phyloP scores from a whole-genome alignment of 1,139 yeast genomes.

The Scheffersomyces illinoinensis region DNA sequence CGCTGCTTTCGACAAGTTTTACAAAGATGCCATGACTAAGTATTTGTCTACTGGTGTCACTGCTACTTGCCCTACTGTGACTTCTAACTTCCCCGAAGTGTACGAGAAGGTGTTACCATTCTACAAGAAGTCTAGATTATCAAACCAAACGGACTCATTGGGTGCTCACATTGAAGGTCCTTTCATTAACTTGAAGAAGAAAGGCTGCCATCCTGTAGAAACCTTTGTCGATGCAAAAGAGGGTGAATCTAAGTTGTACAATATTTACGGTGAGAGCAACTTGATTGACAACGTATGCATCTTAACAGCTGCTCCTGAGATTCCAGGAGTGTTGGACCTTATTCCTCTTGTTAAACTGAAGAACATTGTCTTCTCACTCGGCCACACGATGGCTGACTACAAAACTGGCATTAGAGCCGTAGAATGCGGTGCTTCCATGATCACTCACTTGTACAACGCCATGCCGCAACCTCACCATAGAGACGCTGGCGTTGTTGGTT shows the following conservation, averaged over 20 bases:
- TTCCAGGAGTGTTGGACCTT: constrained; percentile 52
- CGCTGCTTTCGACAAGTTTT: constrained; percentile 29
- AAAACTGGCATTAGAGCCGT: constrained; percentile 52
- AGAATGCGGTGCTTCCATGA: constrained; percentile 56
- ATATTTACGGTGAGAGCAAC: constrained; percentile 44
- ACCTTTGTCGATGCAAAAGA: constrained; percentile 52
- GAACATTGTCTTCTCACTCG: constrained; percentile 51
- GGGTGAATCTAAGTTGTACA: constrained; percentile 35
- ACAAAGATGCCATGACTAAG: constrained; percentile 49
- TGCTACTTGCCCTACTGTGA: constrained; percentile 60
- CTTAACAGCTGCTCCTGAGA: constrained; percentile 65
- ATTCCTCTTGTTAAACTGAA: constrained; percentile 42
- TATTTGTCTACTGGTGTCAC: constrained; percentile 60
- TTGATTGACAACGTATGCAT: constrained; percentile 47
- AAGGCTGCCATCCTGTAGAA: constrained; percentile 64
- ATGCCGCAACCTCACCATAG: constrained; percentile 71
- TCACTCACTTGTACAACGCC: constrained; percentile 66
- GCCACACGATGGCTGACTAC: constrained; percentile 57
- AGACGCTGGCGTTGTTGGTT: constrained; percentile 60
- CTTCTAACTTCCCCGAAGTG: constrained; percentile 55
- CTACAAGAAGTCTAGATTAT: constrained; percentile 37
- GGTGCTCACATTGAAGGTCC: constrained; percentile 74
- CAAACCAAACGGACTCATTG: constrained; percentile 48
- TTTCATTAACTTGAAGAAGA: constrained; percentile 53
- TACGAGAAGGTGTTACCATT: constrained; percentile 53